Conservation (phyloP, 2,329 filamentous ascomycete genomes). For the Byssoonygena ceratinophila region DNA sequence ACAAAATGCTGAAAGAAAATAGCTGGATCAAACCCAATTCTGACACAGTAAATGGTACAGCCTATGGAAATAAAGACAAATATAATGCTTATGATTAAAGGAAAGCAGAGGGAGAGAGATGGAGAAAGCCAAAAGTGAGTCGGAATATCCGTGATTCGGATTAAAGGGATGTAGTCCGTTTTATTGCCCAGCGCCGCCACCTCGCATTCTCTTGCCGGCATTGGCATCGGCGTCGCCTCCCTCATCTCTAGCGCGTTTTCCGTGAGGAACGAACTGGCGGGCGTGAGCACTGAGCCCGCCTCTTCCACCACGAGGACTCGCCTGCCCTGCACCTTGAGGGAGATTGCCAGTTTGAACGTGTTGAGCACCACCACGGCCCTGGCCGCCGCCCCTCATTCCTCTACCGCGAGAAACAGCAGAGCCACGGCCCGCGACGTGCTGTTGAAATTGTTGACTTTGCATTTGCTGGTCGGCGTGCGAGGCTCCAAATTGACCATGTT, state of each 20-base stretch:
- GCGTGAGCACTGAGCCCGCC: conserved; percentile 41
- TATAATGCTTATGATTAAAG: no score
- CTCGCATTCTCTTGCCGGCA: conserved; percentile 41
- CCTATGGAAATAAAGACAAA: neutral
- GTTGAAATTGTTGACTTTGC: conserved; percentile 26
- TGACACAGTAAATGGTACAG: neutral
- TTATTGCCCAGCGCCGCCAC: conserved; percentile 23
- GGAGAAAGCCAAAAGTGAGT: no score
- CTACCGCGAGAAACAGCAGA: conserved; percentile 35
- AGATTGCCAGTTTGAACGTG: conserved; percentile 33
- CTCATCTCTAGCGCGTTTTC: conserved; percentile 47
- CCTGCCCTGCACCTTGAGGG: conserved; percentile 24
- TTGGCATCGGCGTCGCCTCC: conserved; percentile 31
- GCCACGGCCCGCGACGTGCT: conserved; percentile 27
- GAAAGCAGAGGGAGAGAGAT: no score
- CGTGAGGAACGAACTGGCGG: conserved; percentile 47
- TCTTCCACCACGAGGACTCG: conserved; percentile 26
- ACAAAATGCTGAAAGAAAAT: neutral
- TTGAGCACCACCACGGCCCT: conserved; percentile 35
- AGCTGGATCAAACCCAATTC: neutral
- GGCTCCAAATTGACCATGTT: conserved; percentile 25
- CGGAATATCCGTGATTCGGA: no score
- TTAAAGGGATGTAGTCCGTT: neutral
- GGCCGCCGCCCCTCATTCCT: conserved; percentile 29
- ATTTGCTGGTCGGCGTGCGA: conserved; percentile 18